Evolutionary conservation across 2,329 filamentous ascomycete genomes (phyloP).

Genomic region (Aspergillus tamarii): DNA sequence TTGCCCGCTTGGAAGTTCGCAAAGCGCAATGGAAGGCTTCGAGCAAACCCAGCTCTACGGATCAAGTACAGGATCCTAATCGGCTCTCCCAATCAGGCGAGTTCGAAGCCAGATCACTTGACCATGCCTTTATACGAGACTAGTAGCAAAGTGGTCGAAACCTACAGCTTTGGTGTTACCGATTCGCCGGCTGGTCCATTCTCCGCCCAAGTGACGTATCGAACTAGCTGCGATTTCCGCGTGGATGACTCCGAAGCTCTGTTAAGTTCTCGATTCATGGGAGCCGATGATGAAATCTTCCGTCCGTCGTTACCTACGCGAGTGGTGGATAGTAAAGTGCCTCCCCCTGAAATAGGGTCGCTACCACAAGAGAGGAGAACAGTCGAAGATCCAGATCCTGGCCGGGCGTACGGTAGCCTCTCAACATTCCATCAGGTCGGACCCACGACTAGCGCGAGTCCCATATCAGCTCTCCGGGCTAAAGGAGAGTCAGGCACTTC

Average conservation of each 20-base stretch:
- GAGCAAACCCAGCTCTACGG: conserved; percentile 65
- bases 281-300: conserved; percentile 84
- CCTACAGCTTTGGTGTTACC: conserved; percentile 79
- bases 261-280: conserved; percentile 90
- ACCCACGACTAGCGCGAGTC: conserved; percentile 76
- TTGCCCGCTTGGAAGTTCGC: conserved; percentile 86
- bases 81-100: conserved; percentile 54
- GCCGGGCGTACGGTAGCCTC: conserved; percentile 84
- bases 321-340: conserved; percentile 32
- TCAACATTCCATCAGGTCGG: conserved; percentile 85
- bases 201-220: conserved; percentile 78
- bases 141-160: conserved; percentile 67
- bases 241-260: conserved; percentile 90
- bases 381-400: conserved; percentile 60
- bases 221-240: conserved; percentile 85
- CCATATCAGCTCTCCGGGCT: conserved; percentile 78
- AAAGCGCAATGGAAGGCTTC: conserved; percentile 72
- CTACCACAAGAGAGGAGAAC: conserved; percentile 65
- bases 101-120: conserved; percentile 68
- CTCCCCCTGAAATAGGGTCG: conserved; percentile 68
- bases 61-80: conserved; percentile 79
- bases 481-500: conserved; percentile 58
- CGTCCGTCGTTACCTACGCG: conserved; percentile 72
- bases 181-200: conserved; percentile 86
- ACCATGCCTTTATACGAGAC: conserved; percentile 70